These are phyloP conservation scores for Penicillium occitanis DNA, from an alignment of 2,329 filamentous ascomycete genomes.

Conservation along the genomic window DNA sequence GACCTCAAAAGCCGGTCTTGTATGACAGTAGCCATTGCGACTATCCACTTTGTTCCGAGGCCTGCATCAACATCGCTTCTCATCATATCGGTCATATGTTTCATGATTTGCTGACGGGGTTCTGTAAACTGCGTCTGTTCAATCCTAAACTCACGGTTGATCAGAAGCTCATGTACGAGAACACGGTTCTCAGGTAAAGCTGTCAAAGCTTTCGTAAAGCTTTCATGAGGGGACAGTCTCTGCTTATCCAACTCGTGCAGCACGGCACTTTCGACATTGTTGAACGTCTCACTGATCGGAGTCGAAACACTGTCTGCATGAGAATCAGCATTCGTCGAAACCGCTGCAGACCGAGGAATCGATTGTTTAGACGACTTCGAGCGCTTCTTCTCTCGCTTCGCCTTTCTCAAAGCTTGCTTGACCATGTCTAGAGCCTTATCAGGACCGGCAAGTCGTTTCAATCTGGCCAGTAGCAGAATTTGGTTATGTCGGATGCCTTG, in stretches of 20 bases:
- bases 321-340: slow-evolving; percentile 34
- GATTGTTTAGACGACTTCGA: slow-evolving; percentile 55
- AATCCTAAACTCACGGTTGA: slow-evolving; percentile 64
- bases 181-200: slow-evolving; percentile 61
- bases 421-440: slow-evolving; percentile 62
- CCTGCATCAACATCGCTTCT: slow-evolving; percentile 57
- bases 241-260: slow-evolving; percentile 38
- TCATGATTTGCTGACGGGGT: slow-evolving; percentile 58
- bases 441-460: slow-evolving; percentile 62
- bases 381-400: slow-evolving; percentile 53
- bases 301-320: slow-evolving; percentile 40
- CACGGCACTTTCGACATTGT: slow-evolving; percentile 35
- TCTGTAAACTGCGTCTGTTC: slow-evolving; percentile 51
- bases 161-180: slow-evolving; percentile 63
- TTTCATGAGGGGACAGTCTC: slow-evolving; percentile 39
- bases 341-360: slow-evolving; percentile 56
- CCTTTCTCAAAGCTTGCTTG: slow-evolving; percentile 60
- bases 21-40: slow-evolving; percentile 66
- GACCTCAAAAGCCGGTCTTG: slow-evolving; percentile 60
- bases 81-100: slow-evolving; percentile 60
- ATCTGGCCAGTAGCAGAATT: slow-evolving; percentile 60
- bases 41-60: slow-evolving; percentile 59
- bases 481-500: slow-evolving; percentile 67
- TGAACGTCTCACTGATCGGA: slow-evolving; percentile 44
- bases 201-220: slow-evolving; percentile 56